These are phyloP conservation scores for Westerdykella ornata DNA, from an alignment of 2,329 filamentous ascomycete genomes.

Conservation along the genomic window DNA sequence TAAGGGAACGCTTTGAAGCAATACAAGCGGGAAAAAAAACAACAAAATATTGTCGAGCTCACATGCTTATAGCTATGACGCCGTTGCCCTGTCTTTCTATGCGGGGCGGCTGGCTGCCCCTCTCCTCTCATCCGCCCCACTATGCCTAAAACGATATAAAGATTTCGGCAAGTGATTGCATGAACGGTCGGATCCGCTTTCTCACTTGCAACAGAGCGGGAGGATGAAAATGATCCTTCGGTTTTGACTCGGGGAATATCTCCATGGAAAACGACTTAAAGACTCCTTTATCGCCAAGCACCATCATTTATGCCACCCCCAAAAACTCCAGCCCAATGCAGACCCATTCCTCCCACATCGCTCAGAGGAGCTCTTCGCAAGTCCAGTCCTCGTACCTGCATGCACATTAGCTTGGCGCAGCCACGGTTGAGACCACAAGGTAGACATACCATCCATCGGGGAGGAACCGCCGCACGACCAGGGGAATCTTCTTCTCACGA, in stretches of 20 bases:
- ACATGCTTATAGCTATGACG: slow-evolving; percentile 5
- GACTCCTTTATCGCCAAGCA: slow-evolving; percentile 31
- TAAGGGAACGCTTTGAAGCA: slow-evolving; percentile 9
- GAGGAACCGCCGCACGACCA: slow-evolving; percentile 91
- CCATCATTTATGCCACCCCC: slow-evolving; percentile 23
- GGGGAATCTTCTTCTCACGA: slow-evolving; percentile 94
- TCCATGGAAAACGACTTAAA: slow-evolving; percentile 17
- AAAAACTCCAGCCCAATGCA: slow-evolving; percentile 34
- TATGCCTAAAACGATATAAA: slow-evolving; percentile 20
- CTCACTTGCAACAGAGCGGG: slow-evolving; percentile 13
- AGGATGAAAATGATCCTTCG: slow-evolving; percentile 21
- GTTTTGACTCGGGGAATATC: slow-evolving; percentile 31
- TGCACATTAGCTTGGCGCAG: slow-evolving; percentile 11
- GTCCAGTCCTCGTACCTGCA: slow-evolving; percentile 96
- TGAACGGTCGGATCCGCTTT: slow-evolving; percentile 24
- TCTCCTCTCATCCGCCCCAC: slow-evolving; percentile 23
- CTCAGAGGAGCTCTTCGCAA: slow-evolving; percentile 76
- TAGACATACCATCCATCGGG: slow-evolving; percentile 84
- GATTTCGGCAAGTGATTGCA: slow-evolving; percentile 15
- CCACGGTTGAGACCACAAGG: not conserved
- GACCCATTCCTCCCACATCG: slow-evolving; percentile 13
- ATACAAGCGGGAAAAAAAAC: slow-evolving; percentile 6
- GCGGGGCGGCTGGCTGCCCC: slow-evolving; percentile 25
- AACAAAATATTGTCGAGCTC: slow-evolving; percentile 5
- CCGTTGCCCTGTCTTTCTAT: slow-evolving; percentile 15